Conservation (phyloP, 1,284 basidiomycete species). For the Trametes pubescens region DNA sequence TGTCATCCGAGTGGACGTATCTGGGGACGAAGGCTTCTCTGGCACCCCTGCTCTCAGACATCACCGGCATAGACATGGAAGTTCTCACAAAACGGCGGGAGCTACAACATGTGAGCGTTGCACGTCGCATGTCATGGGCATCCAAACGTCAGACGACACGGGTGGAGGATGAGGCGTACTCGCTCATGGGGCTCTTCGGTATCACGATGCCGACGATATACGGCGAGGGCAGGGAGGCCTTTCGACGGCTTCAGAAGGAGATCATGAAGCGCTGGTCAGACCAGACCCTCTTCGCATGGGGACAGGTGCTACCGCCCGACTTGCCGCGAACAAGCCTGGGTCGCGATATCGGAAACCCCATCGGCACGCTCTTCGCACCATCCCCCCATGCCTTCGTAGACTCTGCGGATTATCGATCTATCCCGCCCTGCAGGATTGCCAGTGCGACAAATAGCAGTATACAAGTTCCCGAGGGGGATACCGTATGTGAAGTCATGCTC, state of each 20-base stretch:
- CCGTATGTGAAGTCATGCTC: neutral
- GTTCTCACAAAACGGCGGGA: neutral
- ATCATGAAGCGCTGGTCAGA: slow-evolving; percentile 13
- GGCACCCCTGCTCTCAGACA: neutral
- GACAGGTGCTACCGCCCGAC: neutral
- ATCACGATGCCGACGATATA: slow-evolving; percentile 20
- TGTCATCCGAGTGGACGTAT: slow-evolving; percentile 8
- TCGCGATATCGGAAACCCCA: neutral
- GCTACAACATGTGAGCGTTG: neutral
- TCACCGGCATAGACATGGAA: slow-evolving; percentile 4
- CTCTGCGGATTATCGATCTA: neutral
- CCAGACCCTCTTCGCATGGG: slow-evolving; percentile 14
- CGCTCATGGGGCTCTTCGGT: slow-evolving; percentile 10
- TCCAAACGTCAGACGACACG: slow-evolving; percentile 3
- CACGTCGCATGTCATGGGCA: slow-evolving; percentile 16
- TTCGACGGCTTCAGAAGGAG: slow-evolving; percentile 12
- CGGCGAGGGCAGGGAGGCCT: slow-evolving; percentile 12
- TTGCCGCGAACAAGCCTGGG: neutral
- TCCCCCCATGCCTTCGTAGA: neutral
- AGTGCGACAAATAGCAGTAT: neutral
- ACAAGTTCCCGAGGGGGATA: neutral
- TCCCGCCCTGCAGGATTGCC: neutral
- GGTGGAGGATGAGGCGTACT: slow-evolving; percentile 17
- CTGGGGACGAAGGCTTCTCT: slow-evolving; percentile 5
- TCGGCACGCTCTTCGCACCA: neutral